These are phyloP conservation scores for Lentinus tigrinus DNA, from an alignment of 768 basidiomycete species.

Conservation along the genomic window DNA sequence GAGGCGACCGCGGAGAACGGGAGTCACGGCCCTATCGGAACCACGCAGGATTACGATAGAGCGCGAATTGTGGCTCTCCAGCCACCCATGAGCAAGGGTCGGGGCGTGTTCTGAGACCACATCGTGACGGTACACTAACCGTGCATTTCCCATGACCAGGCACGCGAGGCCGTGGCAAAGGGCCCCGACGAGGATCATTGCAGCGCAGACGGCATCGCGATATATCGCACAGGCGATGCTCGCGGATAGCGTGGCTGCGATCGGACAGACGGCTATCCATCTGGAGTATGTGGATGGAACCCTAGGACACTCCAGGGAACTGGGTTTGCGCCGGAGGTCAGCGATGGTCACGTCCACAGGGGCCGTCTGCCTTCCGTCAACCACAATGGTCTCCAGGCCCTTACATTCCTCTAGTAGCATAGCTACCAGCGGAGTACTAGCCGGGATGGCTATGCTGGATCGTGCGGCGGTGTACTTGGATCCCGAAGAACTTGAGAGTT, in stretches of 20 bases:
- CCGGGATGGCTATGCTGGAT: not conserved
- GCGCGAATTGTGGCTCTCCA: not conserved
- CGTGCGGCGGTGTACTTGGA: not conserved
- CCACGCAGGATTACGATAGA: slow-evolving; percentile 5
- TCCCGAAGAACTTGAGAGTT: not conserved
- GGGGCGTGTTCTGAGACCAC: not conserved
- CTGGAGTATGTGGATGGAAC: slow-evolving; percentile 1
- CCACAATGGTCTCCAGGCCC: not conserved
- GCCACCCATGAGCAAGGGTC: not conserved
- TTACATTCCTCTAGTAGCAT: not conserved
- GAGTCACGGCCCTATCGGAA: slow-evolving; percentile 5
- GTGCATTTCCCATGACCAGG: slow-evolving; percentile 6
- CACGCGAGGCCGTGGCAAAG: slow-evolving; percentile 6
- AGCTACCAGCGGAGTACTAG: not conserved
- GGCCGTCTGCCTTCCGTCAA: not conserved
- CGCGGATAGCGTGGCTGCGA: slow-evolving; percentile 3
- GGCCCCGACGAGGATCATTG: slow-evolving; percentile 5
- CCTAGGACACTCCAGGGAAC: not conserved
- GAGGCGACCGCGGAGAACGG: slow-evolving; percentile 4
- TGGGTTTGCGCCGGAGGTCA: not conserved
- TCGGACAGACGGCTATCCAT: not conserved
- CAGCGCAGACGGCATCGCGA: not conserved
- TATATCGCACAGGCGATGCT: slow-evolving; percentile 1
- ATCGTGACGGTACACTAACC: slow-evolving; percentile 3
- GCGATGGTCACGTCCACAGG: slow-evolving; percentile 3